Evolutionary conservation across 371 early-diverging fungal genomes (phyloP).

Genomic region (Mucor piriformis): DNA sequence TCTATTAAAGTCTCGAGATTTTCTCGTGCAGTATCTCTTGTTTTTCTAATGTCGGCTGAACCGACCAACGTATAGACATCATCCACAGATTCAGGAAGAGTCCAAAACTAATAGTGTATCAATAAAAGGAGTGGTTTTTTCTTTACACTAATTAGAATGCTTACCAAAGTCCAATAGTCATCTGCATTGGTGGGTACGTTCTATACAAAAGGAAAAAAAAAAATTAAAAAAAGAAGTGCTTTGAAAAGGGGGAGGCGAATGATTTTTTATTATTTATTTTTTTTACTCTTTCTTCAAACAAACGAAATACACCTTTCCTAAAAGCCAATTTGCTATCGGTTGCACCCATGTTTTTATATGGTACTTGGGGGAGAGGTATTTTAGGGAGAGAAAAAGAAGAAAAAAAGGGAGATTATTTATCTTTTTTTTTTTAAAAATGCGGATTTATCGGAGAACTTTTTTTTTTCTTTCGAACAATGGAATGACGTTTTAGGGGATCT

Average conservation of each 20-base stretch:
- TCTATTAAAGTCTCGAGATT: slow-evolving; percentile 70
- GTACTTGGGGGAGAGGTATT: neutral
- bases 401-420: neutral
- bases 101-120: slow-evolving; percentile 66
- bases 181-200: slow-evolving; percentile 58
- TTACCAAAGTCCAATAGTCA: slow-evolving; percentile 71
- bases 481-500: no score
- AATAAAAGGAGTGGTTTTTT: neutral
- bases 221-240: neutral
- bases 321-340: slow-evolving; percentile 83
- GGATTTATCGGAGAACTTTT: no score
- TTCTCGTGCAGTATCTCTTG: slow-evolving; percentile 68
- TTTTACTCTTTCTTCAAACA: slow-evolving; percentile 72
- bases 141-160: no score
- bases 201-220: slow-evolving; percentile 24
- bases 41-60: slow-evolving; percentile 72
- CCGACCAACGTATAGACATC: slow-evolving; percentile 83
- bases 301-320: slow-evolving; percentile 75
- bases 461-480: no score
- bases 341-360: slow-evolving; percentile 74
- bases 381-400: neutral
- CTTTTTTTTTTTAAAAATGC: no score
- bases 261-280: neutral
- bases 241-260: neutral
- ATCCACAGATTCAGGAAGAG: slow-evolving; percentile 74